phyloP scores from a whole-genome alignment of 2,329 filamentous ascomycete genomes.

The Scedosporium aurantiacum region DNA sequence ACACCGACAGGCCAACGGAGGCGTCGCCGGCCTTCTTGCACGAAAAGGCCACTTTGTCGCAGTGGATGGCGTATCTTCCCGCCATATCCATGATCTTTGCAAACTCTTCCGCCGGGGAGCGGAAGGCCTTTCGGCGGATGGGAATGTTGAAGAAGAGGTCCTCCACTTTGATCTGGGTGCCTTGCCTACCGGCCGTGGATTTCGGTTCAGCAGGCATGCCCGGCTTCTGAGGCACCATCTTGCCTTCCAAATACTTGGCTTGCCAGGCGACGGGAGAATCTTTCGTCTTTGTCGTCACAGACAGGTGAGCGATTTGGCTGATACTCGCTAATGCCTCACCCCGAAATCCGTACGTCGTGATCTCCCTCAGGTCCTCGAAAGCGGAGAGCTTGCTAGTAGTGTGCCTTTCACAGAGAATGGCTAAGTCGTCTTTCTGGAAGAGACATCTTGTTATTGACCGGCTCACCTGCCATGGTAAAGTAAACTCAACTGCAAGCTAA shows the following conservation, averaged over 20 bases:
- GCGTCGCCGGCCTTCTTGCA: constrained; percentile 95
- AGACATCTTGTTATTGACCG: not conserved
- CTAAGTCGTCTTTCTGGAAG: constrained; percentile 70
- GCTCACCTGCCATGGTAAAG: no score
- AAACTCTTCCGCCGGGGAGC: constrained; percentile 87
- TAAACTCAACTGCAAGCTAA: not conserved
- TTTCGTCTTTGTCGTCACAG: constrained; percentile 86
- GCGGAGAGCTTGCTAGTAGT: constrained; percentile 91
- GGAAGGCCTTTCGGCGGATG: constrained; percentile 76
- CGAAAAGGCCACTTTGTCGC: constrained; percentile 80
- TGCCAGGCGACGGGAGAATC: constrained; percentile 83
- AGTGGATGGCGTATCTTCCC: constrained; percentile 87
- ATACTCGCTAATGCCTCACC: constrained; percentile 95
- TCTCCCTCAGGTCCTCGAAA: constrained; percentile 84
- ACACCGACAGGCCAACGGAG: constrained; percentile 69
- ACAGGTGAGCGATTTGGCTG: constrained; percentile 93
- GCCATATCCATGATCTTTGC: constrained; percentile 96
- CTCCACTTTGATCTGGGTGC: constrained; percentile 92
- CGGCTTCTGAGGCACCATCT: constrained; percentile 71
- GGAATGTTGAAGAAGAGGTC: constrained; percentile 96
- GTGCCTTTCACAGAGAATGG: constrained; percentile 88
- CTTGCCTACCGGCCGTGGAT: constrained; percentile 72
- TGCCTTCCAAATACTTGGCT: constrained; percentile 76
- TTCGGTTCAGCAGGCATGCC: constrained; percentile 81
- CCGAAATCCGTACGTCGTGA: constrained; percentile 94